These are phyloP conservation scores for Alternaria novae-zelandiae DNA, from an alignment of 2,329 filamentous ascomycete species.

Conservation along the genomic window DNA sequence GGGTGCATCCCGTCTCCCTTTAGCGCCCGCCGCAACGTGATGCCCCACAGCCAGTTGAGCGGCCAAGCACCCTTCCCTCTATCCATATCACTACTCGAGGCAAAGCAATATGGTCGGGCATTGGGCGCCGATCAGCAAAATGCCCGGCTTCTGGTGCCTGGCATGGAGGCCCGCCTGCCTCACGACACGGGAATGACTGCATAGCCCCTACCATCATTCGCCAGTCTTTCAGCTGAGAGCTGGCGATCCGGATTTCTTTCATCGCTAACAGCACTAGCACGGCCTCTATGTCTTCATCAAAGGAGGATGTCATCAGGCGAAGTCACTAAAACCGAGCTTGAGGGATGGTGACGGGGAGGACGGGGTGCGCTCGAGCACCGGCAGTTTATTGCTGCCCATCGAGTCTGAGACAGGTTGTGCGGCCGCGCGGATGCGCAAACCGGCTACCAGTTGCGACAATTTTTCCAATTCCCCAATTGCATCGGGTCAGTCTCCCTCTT, in stretches of 20 bases:
- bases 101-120: slow-evolving; percentile 29
- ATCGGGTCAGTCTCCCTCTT: slow-evolving; percentile 5
- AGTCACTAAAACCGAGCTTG: neutral
- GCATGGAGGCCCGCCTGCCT: slow-evolving; percentile 16
- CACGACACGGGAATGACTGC: slow-evolving; percentile 21
- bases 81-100: slow-evolving; percentile 16
- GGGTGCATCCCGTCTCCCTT: slow-evolving; percentile 21
- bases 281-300: neutral
- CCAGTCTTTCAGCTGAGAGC: slow-evolving; percentile 13
- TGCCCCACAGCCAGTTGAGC: slow-evolving; percentile 28
- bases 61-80: slow-evolving; percentile 23
- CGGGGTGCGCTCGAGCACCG: slow-evolving; percentile 18
- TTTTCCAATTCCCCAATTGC: slow-evolving; percentile 17
- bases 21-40: slow-evolving; percentile 20
- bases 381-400: slow-evolving; percentile 35
- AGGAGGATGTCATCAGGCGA: neutral
- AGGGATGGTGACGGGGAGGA: neutral
- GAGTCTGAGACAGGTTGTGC: slow-evolving; percentile 24
- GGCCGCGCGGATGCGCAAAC: slow-evolving; percentile 16
- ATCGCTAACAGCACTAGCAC: slow-evolving; percentile 1
- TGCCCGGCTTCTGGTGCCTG: slow-evolving; percentile 29
- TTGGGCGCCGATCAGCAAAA: slow-evolving; percentile 35
- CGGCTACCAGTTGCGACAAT: slow-evolving; percentile 9
- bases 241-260: neutral
- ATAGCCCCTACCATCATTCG: slow-evolving; percentile 26